Evolutionary conservation across 768 basidiomycete genomes (phyloP), one percentile per base, ranked within the genome.

Genomic region (Termitomyces titanicus): DNA sequence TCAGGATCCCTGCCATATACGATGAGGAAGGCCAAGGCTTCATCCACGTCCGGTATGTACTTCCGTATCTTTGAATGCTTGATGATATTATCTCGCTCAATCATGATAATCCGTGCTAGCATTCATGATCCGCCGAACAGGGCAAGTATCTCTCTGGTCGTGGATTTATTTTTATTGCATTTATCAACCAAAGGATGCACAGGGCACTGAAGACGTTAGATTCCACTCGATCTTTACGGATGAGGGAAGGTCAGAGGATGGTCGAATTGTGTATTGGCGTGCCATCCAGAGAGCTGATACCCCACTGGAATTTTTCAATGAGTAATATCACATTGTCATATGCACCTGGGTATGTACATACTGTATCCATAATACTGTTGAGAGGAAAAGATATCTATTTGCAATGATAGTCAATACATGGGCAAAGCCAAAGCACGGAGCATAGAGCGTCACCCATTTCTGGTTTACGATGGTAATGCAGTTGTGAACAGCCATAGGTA

Each of bases 81-180:
- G 34, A 46, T 54, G 35, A 44, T 39, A 7, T 47, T 45, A n/a
- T 55, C 35, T 31, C n/a, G n/a, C 27, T 45, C 27, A n/a, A n/a
- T n/a, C n/a, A n/a, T n/a, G 7, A 13, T 34, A 53, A 20, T 42
- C 51, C 44, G 62, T 29, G 9, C 29, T 66, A 88, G 88, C 61
- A 85, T 89, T 60, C 87, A 89, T 64, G 87, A 89, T 63, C 85
- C 88, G 49, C 87, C 84, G 2, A 85, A 87, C 72, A 76, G 79
- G 68, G 88, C 85, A 67, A 55, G 78, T 66, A 12, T 25, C 11
- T 9, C 12, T 40, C 10, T 7, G 10, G 12, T 3, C 4, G 3
- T 4, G 7, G 8, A 25, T 29, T 11, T 31, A 17, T 29, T 45
- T 13, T 8, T 43, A 15, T 40, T 11, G 9, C 1, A 9, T n/a